Conservation (phyloP, 306 rosid species). For the Spatholobus suberectus region DNA sequence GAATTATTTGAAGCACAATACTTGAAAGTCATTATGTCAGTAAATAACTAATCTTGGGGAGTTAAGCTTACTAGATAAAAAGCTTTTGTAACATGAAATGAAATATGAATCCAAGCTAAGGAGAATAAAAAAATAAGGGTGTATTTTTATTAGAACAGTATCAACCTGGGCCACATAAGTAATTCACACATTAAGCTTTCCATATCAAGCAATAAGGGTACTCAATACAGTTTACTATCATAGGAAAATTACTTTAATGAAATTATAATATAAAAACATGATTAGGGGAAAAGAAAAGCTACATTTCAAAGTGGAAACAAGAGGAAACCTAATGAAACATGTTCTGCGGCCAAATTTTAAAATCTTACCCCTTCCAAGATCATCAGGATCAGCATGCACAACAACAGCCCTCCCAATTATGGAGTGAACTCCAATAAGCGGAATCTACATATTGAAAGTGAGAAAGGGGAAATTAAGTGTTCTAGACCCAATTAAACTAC, state of each 20-base stretch:
- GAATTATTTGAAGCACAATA: too few species aligned
- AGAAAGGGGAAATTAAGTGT: conserved; percentile 3
- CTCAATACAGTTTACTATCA: not conserved
- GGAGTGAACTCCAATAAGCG: conserved; percentile 66
- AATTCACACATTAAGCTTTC: not conserved
- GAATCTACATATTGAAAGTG: conserved; percentile 52
- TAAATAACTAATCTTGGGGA: not conserved
- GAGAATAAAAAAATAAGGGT: not conserved
- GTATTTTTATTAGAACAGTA: not conserved
- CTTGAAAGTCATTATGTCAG: conserved; percentile 2
- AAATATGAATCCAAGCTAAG: conserved; percentile 1
- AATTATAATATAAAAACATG: not conserved
- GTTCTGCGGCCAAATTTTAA: conserved; percentile 8
- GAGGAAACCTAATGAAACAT: conserved; percentile 15
- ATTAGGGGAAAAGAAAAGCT: not conserved
- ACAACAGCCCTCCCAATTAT: conserved; percentile 72
- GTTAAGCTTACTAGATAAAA: not conserved
- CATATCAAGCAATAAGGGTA: not conserved
- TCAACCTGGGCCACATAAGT: not conserved
- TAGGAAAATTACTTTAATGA: not conserved
- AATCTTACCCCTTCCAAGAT: conserved; percentile 71
- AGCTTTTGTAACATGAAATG: not conserved
- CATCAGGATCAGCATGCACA: conserved; percentile 84
- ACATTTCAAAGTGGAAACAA: conserved; percentile 13
- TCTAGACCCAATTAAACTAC: not conserved